phyloP scores from a whole-genome alignment of 192 early-diverging fungal species.

The Jimgerdemannia flammicorona region DNA sequence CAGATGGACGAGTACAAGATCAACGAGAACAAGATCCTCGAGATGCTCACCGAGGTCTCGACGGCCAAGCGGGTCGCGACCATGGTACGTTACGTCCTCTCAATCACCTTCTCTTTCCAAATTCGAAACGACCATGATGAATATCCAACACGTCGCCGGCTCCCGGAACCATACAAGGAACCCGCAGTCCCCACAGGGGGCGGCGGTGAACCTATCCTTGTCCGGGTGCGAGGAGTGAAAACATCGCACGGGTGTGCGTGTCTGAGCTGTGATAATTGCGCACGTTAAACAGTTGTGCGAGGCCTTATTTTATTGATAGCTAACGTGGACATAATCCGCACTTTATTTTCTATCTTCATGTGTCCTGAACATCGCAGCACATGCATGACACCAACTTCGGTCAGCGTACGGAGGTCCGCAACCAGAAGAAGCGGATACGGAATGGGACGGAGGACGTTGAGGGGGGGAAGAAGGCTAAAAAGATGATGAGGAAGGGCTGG shows the following conservation, averaged over 20 bases:
- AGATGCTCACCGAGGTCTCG: slow-evolving; percentile 78
- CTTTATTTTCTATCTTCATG: background rate
- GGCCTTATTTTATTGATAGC: background rate
- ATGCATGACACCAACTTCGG: slow-evolving; percentile 60
- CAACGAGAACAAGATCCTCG: slow-evolving; percentile 80
- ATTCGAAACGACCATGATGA: background rate
- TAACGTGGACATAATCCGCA: no score
- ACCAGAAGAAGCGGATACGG: slow-evolving; percentile 6
- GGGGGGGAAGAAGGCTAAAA: background rate
- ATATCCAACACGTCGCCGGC: background rate
- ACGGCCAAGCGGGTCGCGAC: slow-evolving; percentile 85
- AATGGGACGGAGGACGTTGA: background rate
- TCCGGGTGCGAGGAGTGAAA: background rate
- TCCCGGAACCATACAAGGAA: no score
- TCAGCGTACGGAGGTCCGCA: slow-evolving; percentile 3
- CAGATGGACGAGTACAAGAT: slow-evolving; percentile 77
- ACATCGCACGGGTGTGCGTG: background rate
- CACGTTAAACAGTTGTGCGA: background rate
- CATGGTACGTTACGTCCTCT: slow-evolving; percentile 52
- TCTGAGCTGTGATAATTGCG: background rate
- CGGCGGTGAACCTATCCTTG: no score
- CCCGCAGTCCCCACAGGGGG: background rate
- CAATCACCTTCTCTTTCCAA: background rate
- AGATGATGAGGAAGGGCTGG: background rate
- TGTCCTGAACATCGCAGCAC: slow-evolving; percentile 32